phyloP scores from a whole-genome alignment of 2,329 filamentous ascomycete species.

The Beauveria bassiana region DNA sequence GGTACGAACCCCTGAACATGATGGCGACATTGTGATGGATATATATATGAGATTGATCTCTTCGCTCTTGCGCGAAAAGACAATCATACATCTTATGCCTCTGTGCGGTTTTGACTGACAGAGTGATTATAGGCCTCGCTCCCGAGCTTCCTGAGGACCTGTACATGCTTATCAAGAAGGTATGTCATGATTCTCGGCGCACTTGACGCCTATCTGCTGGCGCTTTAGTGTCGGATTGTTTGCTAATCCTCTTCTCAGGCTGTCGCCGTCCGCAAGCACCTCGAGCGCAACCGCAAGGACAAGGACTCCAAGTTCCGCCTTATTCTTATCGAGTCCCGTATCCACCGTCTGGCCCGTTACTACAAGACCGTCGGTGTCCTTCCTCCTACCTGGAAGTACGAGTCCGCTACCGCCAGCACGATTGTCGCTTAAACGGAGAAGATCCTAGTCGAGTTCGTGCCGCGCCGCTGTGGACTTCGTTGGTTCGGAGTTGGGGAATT shows the following conservation, averaged over 20 bases:
- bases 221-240: not conserved
- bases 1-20: constrained; percentile 60
- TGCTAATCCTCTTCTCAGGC: constrained; percentile 47
- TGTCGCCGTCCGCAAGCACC: constrained; percentile 98
- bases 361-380: constrained; percentile 91
- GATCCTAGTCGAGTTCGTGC: constrained; percentile 13
- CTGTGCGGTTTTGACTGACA: constrained; percentile 90
- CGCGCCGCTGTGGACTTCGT: constrained; percentile 25
- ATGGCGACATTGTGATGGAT: constrained; percentile 19
- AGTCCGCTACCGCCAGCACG: constrained; percentile 92
- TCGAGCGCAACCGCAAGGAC: constrained; percentile 99
- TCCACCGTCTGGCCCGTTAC: constrained; percentile 98
- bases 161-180: constrained; percentile 99
- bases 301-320: constrained; percentile 99
- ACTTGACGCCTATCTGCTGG: not conserved
- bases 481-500: constrained; percentile 38
- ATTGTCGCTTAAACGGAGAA: constrained; percentile 68
- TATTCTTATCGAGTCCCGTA: constrained; percentile 99
- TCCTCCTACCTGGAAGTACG: constrained; percentile 97
- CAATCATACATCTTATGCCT: constrained; percentile 49
- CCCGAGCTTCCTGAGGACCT: constrained; percentile 99
- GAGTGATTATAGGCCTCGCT: constrained; percentile 94
- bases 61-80: constrained; percentile 9
- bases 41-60: constrained; percentile 17
- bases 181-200: constrained; percentile 28